These are phyloP conservation scores for Breviolum minutum DNA, from an alignment of 73 alveolate species.

Conservation along the genomic window DNA sequence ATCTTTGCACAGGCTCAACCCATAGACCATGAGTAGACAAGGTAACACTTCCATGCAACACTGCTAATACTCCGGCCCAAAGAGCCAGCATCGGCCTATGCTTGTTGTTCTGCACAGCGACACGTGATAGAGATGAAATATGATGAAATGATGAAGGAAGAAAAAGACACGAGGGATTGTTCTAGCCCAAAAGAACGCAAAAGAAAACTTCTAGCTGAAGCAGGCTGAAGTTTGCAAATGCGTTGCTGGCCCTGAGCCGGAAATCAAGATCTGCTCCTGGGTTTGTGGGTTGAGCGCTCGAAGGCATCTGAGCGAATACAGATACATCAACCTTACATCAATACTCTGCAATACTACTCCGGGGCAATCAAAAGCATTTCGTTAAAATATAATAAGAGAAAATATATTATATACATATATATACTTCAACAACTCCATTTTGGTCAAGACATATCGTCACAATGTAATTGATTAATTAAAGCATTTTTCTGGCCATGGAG, in stretches of 20 bases:
- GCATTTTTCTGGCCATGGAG: no score
- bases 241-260: conserved; percentile 92
- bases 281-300: no score
- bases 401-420: no score
- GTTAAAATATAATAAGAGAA: no score
- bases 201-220: background rate
- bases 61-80: conserved; percentile 44
- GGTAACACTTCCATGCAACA: conserved; percentile 71
- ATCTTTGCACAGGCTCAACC: background rate
- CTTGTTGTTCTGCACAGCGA: background rate
- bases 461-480: no score
- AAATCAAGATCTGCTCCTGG: conserved; percentile 68
- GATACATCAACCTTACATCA: no score
- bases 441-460: no score
- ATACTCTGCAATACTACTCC: no score
- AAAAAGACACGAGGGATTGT: background rate
- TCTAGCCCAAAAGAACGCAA: background rate
- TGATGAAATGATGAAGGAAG: background rate
- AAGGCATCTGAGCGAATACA: no score
- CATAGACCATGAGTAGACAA: conserved; percentile 35
- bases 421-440: no score
- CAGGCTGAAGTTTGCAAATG: conserved; percentile 29
- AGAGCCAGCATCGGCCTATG: conserved; percentile 33
- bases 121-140: background rate
- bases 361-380: no score